These are phyloP conservation scores for Aspergillus ochraceus DNA, from an alignment of 2,329 filamentous ascomycete species.

Conservation along the genomic window DNA sequence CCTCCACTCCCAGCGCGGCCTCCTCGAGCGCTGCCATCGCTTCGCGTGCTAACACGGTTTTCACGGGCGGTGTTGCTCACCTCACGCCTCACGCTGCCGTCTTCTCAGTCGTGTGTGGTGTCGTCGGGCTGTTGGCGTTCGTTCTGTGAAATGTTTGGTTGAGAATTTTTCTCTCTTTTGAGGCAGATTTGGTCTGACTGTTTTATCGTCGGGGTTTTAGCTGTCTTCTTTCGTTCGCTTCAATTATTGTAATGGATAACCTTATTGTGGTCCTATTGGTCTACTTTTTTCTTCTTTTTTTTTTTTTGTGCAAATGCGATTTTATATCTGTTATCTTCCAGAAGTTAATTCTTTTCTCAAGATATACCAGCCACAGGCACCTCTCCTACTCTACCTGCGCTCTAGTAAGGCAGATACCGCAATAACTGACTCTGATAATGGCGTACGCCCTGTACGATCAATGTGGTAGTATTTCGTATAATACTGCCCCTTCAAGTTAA, in stretches of 20 bases:
- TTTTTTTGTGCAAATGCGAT: neutral
- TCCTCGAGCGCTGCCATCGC: neutral
- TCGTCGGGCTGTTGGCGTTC: constrained; percentile 29
- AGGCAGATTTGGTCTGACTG: neutral
- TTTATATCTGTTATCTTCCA: neutral
- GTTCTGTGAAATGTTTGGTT: constrained; percentile 21
- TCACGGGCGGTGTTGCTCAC: constrained; percentile 25
- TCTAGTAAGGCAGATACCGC: too few species aligned
- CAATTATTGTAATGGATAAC: too few species aligned
- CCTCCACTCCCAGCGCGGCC: neutral
- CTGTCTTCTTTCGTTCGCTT: too few species aligned
- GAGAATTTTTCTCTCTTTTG: neutral
- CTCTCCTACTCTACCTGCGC: too few species aligned
- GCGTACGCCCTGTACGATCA: too few species aligned
- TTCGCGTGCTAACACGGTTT: constrained; percentile 32
- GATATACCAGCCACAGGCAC: too few species aligned
- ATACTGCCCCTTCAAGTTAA: too few species aligned
- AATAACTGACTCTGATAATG: too few species aligned
- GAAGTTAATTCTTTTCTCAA: too few species aligned
- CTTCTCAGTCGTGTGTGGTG: constrained; percentile 22
- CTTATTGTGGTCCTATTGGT: neutral
- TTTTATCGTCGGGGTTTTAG: neutral
- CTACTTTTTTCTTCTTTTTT: neutral
- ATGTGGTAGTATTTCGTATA: too few species aligned
- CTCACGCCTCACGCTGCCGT: constrained; percentile 21